Percentiles rank a stretch among this genome's conserved stretches.
phyloP scores from a whole-genome alignment of 2,329 filamentous ascomycete genomes.

The Neofusicoccum laricinum region DNA sequence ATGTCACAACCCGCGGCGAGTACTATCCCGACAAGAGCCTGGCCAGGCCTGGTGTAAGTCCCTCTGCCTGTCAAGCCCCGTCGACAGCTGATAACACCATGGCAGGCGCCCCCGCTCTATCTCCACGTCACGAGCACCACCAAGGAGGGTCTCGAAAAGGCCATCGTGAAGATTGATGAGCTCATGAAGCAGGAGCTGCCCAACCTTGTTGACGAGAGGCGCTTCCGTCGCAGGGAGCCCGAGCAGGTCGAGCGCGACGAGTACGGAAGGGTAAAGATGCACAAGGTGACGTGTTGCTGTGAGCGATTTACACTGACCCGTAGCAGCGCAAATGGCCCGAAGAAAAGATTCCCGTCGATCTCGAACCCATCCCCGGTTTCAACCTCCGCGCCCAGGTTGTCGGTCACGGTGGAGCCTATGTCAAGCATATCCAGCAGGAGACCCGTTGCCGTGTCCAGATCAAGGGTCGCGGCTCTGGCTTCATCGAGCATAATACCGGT shows the following conservation, averaged over 20 bases:
- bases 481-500: conserved; percentile 84
- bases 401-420: conserved; percentile 88
- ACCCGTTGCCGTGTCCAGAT: conserved; percentile 96
- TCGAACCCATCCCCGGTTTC: conserved; percentile 91
- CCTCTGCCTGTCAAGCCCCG: background rate
- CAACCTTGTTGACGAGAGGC: conserved; percentile 88
- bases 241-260: conserved; percentile 86
- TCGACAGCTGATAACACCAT: background rate
- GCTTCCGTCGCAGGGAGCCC: conserved; percentile 79
- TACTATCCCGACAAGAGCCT: conserved; percentile 98
- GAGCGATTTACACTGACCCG: conserved; percentile 24
- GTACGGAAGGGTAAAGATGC: conserved; percentile 69
- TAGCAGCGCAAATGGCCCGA: conserved; percentile 95
- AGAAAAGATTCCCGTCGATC: conserved; percentile 84
- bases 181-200: conserved; percentile 95
- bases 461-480: conserved; percentile 93
- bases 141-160: conserved; percentile 87
- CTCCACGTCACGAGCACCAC: conserved; percentile 91
- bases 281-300: background rate
- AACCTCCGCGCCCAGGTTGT: conserved; percentile 96
- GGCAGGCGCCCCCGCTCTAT: conserved; percentile 85
- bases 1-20: conserved; percentile 96
- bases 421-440: conserved; percentile 97
- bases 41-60: conserved; percentile 84
- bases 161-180: conserved; percentile 85